These are phyloP conservation scores for Candida sanyaensis DNA, from an alignment of 1,139 yeast genomes.

Conservation along the genomic window DNA sequence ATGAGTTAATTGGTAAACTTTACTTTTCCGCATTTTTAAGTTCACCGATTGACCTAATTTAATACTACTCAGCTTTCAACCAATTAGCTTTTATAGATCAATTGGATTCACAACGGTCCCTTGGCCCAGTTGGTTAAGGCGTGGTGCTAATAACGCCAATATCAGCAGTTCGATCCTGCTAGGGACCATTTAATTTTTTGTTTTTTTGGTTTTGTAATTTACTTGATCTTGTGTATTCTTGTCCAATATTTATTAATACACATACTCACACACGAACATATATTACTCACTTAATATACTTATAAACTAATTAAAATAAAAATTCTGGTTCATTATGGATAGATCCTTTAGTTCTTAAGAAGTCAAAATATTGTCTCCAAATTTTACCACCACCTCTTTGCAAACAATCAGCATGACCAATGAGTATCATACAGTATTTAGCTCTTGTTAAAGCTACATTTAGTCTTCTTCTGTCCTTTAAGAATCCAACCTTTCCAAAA, in stretches of 20 bases:
- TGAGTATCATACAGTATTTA: conserved; percentile 52
- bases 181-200: conserved; percentile 56
- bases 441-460: conserved; percentile 70
- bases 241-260: no score
- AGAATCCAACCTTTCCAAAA: conserved; percentile 55
- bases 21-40: no score
- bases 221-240: no score
- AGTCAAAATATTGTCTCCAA: conserved; percentile 56
- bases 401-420: conserved; percentile 59
- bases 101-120: conserved; percentile 56
- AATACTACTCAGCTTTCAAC: no score
- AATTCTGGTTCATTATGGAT: conserved; percentile 13
- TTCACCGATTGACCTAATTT: no score
- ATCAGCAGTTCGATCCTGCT: conserved; percentile 88
- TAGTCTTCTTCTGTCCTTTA: conserved; percentile 56
- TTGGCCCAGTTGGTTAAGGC: conserved; percentile 92
- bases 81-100: no score
- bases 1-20: no score
- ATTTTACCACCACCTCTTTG: conserved; percentile 44
- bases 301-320: conserved; percentile 11
- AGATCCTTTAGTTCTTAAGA: conserved; percentile 23
- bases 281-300: not conserved
- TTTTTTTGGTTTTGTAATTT: no score
- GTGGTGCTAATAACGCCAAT: conserved; percentile 87
- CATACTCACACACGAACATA: no score